Base-by-base conservation (phyloP, 2,329 filamentous ascomycete genomes). In the Coniochaeta sp. region DNA sequence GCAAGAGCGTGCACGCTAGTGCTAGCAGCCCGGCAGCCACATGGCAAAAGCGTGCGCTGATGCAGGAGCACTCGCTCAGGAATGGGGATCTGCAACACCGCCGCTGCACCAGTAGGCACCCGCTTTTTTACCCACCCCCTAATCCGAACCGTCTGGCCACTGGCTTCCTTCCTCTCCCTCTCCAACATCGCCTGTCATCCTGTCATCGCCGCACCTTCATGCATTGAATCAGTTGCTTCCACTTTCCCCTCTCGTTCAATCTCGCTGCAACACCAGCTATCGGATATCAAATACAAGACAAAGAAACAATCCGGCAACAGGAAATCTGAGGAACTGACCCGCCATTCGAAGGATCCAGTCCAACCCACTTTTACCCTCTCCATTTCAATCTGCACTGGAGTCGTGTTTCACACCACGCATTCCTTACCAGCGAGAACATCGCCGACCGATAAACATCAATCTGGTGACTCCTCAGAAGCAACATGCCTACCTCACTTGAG, bases 401-500 rank as follows among this genome's bases (percentile, higher is more conserved):
- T 30, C 38, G 38, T 24, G 38, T 42, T 42, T 42, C 38, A 42
- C 20, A 16, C 38, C 38, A 42, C 18, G 38, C 38, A 42, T 42
- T 42, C 20, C 38, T n/a, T 42, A 22, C 22, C 10, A 3, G 38
- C 18, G 38, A 42, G 20, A 42, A 24, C 38, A 30, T n/a, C n/a
- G 27, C 20, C n/a, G n/a, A 12, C 10, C 38, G 5, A 10, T 42
- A 42, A 26, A 42, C 20, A 42, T n/a, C n/a, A n/a, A n/a, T 26
- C 38, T 42, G 38, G 20, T 24, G 18, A 42, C 26, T 24, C 30
- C 26, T 20, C 33, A 2, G 4, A 48, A 48, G 10, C 60, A 63
- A 57, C 52, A 83, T 83, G 79, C 77, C 78, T 64, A 65, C 73
- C 55, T 83, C 79, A n/a, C 62, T 82, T 53, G 79, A 83, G 52